Base-by-base conservation (phyloP, 164 flowering plant species). In the Aristolochia fimbriata region DNA sequence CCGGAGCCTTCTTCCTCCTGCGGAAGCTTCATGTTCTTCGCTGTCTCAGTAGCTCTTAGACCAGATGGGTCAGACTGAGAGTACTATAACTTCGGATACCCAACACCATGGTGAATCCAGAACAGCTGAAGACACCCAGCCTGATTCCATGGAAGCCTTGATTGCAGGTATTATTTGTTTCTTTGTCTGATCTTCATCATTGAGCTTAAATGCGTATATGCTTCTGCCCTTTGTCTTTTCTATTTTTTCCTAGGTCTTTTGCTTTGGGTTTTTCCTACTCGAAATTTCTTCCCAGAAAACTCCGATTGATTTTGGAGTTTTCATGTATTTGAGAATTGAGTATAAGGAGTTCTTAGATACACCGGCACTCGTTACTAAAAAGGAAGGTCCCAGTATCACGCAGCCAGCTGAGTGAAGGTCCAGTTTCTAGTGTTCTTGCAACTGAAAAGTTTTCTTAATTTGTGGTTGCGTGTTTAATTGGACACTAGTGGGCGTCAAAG, bases 1-100 rank as follows among this genome's bases (percentile, higher is more conserved):
- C 4, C 30, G 30, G 30, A 27, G 30, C 43, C 8, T 7, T 31
- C 7, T 31, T 31, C 8, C 43, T 37, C 43, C 43, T 10, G 43
- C 43, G 43, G 43, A 37, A 37, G 43, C 43, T 10, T 10, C 43
- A 37, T 37, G 11, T 37, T 37, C 43, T 37, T 3, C 12, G 43
- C 10, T 37, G 9, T 37, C 7, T 37, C 43, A 6, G 1, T 37
- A 37, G 43, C 43, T 37, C 43, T 3, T 15, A 19, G 51, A 12
- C 51, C 27, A 54, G 31, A 65, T 65, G 68, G 68, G 68, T 52
- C 68, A 65, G 54, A 46, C 17, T 19, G 59, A 65, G 53, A 59
- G 68, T 47, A 58, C 51, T 19, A 3, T 37, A 19, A 31, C 63
- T 24, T 23, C 15, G 1, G 68, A 43, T 15, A 57, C 27, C 46